These are phyloP conservation scores for Tetracladium maxilliforme DNA, from an alignment of 2,329 filamentous ascomycete genomes.

Conservation along the genomic window DNA sequence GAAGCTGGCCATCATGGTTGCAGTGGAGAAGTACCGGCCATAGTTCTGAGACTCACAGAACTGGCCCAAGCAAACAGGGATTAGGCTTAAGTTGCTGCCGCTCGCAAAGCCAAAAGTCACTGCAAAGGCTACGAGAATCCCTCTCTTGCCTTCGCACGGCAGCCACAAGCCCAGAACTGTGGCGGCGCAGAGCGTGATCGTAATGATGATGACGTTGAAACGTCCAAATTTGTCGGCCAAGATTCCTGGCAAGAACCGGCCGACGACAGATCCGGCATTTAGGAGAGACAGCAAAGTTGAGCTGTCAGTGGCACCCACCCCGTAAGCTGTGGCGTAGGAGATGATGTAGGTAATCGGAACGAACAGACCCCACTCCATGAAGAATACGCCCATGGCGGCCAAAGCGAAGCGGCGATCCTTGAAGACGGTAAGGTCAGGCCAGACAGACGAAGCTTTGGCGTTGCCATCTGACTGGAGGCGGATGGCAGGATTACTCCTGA, in stretches of 20 bases:
- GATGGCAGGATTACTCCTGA: too few species aligned
- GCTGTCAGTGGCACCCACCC: slow-evolving; percentile 49
- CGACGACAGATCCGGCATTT: slow-evolving; percentile 69
- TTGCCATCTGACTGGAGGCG: slow-evolving; percentile 48
- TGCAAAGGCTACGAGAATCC: slow-evolving; percentile 59
- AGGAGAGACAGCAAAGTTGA: slow-evolving; percentile 73
- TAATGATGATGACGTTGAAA: slow-evolving; percentile 70
- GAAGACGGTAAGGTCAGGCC: slow-evolving; percentile 53
- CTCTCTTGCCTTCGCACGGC: slow-evolving; percentile 39
- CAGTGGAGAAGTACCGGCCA: slow-evolving; percentile 72
- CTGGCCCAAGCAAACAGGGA: slow-evolving; percentile 72
- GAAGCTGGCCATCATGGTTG: slow-evolving; percentile 71
- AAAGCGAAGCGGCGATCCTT: slow-evolving; percentile 46
- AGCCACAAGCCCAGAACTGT: slow-evolving; percentile 68
- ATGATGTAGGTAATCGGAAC: slow-evolving; percentile 76
- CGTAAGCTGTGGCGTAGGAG: slow-evolving; percentile 55
- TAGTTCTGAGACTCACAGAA: slow-evolving; percentile 74
- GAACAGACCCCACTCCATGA: slow-evolving; percentile 65
- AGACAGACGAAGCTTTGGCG: slow-evolving; percentile 18
- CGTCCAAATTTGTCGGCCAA: slow-evolving; percentile 68
- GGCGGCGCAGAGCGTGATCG: slow-evolving; percentile 43
- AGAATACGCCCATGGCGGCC: slow-evolving; percentile 53
- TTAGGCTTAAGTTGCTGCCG: slow-evolving; percentile 69
- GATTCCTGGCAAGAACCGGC: slow-evolving; percentile 65
- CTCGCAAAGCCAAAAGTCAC: slow-evolving; percentile 71